Evolutionary conservation across 441 rosid species (phyloP).

Genomic region (Adansonia rubrostipa): DNA sequence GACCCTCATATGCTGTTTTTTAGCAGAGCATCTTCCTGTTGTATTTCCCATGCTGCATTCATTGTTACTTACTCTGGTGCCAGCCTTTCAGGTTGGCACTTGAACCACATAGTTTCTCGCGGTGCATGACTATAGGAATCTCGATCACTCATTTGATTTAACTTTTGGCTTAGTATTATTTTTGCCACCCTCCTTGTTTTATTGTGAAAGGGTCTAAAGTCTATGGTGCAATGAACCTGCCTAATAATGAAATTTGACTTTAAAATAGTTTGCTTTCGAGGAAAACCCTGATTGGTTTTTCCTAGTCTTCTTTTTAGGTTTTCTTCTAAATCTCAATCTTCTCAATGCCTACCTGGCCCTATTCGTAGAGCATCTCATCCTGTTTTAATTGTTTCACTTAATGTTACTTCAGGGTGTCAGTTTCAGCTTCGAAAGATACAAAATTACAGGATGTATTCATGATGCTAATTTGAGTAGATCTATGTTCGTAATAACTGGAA

Average conservation of each 20-base stretch:
- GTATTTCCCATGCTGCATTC: slow-evolving; percentile 14
- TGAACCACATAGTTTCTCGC: slow-evolving; percentile 5
- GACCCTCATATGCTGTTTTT: slow-evolving; percentile 27
- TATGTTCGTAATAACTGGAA: neutral
- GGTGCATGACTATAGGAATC: neutral
- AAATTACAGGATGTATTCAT: neutral
- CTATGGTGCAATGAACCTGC: neutral
- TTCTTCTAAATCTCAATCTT: neutral
- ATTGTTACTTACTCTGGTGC: slow-evolving; percentile 17
- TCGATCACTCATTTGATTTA: slow-evolving; percentile 2
- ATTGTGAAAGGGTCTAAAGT: neutral
- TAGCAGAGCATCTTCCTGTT: slow-evolving; percentile 21
- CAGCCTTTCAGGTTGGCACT: slow-evolving; percentile 16
- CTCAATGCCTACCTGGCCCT: neutral
- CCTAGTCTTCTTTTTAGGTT: neutral
- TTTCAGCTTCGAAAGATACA: neutral
- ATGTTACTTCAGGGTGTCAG: neutral
- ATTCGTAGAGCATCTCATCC: neutral
- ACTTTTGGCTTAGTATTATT: neutral
- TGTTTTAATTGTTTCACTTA: neutral
- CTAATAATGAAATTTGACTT: neutral
- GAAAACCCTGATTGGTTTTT: neutral
- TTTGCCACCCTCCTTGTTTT: neutral
- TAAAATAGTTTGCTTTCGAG: neutral
- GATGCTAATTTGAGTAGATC: neutral